Conservation (phyloP, 164 flowering plant species). For the Cinnamomum micranthum region DNA sequence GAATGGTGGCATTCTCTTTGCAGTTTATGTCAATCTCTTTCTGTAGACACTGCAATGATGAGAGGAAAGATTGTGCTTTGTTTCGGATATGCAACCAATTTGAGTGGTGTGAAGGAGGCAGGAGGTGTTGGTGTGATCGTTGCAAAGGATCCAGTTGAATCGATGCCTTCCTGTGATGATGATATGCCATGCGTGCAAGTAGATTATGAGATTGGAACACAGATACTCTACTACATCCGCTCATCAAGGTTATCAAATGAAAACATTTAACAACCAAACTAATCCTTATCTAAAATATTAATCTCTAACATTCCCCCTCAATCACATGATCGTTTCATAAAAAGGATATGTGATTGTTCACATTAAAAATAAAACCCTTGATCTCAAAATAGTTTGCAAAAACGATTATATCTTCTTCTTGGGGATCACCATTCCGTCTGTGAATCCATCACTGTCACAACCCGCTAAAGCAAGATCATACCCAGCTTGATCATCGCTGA, state of each 20-base stretch:
- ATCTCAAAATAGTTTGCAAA: no score
- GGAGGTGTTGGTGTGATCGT: conserved; percentile 25
- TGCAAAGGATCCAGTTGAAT: conserved; percentile 11
- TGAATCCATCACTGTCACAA: no score
- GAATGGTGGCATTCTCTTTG: not conserved
- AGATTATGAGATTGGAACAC: not conserved
- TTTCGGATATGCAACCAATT: conserved; percentile 6
- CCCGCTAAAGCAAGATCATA: no score
- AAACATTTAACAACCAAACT: no score
- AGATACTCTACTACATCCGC: conserved; percentile 5
- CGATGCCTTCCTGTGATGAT: not conserved
- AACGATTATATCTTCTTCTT: no score
- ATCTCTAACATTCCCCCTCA: no score
- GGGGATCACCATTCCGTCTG: no score
- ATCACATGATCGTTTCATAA: no score
- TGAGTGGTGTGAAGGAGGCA: conserved; percentile 4
- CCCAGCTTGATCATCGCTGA: no score
- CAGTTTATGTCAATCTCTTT: not conserved
- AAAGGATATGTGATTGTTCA: no score
- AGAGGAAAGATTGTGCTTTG: conserved; percentile 25
- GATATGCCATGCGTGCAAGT: conserved; percentile 7
- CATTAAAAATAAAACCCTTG: no score
- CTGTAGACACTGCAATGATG: conserved; percentile 12
- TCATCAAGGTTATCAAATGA: not conserved
- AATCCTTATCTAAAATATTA: no score